These are phyloP conservation scores for Lasiosphaeria hispida DNA, from an alignment of 495 filamentous ascomycete genomes.

Conservation along the genomic window DNA sequence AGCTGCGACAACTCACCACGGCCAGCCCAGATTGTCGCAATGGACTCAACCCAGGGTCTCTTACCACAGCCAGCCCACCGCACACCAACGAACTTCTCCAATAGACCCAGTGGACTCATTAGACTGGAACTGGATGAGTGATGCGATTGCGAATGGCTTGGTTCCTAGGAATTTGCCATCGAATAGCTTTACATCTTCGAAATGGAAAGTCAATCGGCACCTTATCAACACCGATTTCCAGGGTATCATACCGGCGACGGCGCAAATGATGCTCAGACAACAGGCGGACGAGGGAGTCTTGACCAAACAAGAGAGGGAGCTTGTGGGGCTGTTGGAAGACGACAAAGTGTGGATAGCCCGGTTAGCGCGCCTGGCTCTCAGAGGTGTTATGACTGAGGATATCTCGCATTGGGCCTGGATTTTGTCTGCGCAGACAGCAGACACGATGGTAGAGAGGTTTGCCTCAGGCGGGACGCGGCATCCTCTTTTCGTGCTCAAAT, in stretches of 20 bases:
- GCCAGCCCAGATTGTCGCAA: too few species aligned
- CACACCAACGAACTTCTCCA: too few species aligned
- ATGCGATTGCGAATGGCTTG: too few species aligned
- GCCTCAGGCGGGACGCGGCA: conserved; percentile 31
- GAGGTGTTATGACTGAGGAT: conserved; percentile 27
- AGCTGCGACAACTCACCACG: too few species aligned
- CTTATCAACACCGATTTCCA: neutral
- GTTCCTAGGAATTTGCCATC: too few species aligned
- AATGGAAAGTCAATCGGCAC: neutral
- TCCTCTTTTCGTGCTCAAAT: conserved; percentile 37
- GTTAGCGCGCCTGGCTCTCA: conserved; percentile 21
- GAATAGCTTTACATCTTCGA: too few species aligned
- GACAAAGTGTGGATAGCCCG: conserved; percentile 31
- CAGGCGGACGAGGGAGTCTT: conserved; percentile 10
- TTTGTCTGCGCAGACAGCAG: conserved; percentile 33
- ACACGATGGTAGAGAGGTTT: conserved; percentile 35
- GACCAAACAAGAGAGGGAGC: neutral
- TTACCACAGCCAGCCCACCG: too few species aligned
- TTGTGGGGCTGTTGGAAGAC: conserved; percentile 10
- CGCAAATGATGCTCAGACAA: conserved; percentile 32
- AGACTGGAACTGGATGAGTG: too few species aligned
- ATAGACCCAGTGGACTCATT: too few species aligned
- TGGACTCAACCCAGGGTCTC: too few species aligned
- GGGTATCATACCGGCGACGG: conserved; percentile 24
- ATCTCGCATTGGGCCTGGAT: conserved; percentile 45